A percentile compares a stretch with the other conserved stretches of the same genome.
These are phyloP conservation scores for Fusarium pseudocircinatum DNA, from an alignment of 2,329 filamentous ascomycete species.

Conservation along the genomic window DNA sequence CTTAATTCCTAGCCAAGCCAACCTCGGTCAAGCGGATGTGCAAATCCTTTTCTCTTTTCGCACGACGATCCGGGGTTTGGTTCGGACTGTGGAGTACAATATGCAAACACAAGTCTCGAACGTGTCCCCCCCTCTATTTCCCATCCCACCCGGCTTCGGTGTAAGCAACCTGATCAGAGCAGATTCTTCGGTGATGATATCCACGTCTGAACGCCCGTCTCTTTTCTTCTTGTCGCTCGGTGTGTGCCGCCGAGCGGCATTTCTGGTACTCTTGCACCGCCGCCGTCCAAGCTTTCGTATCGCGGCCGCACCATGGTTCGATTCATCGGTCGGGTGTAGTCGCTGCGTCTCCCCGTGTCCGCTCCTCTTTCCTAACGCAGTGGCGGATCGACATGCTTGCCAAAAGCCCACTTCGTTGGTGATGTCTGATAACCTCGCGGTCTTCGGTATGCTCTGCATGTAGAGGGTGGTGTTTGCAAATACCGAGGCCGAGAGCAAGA, in stretches of 20 bases:
- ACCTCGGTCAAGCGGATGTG: conserved; percentile 23
- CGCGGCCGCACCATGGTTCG: conserved; percentile 18
- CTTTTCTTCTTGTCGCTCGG: conserved; percentile 3
- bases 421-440: not conserved
- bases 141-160: conserved; percentile 16
- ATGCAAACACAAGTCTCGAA: conserved; percentile 15
- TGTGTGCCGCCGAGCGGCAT: conserved; percentile 32
- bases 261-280: not conserved
- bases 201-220: not conserved
- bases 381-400: conserved; percentile 13
- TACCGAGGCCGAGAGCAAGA: conserved; percentile 20
- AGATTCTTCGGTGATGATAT: conserved; percentile 16
- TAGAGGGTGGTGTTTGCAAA: conserved; percentile 3
- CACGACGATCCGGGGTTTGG: conserved; percentile 13
- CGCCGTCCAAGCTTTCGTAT: not conserved
- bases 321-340: conserved; percentile 30
- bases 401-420: conserved; percentile 5
- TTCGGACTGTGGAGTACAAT: conserved; percentile 1
- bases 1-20: conserved; percentile 24
- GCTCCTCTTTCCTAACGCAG: conserved; percentile 3
- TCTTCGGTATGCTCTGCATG: conserved; percentile 12
- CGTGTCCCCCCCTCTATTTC: not conserved
- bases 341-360: conserved; percentile 3
- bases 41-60: conserved; percentile 10
- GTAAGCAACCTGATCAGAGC: conserved; percentile 22